A percentile compares a stretch with the other conserved stretches of the same genome.
Conservation (phyloP, 169 alveolate genomes). For the Eimeria maxima region DNA sequence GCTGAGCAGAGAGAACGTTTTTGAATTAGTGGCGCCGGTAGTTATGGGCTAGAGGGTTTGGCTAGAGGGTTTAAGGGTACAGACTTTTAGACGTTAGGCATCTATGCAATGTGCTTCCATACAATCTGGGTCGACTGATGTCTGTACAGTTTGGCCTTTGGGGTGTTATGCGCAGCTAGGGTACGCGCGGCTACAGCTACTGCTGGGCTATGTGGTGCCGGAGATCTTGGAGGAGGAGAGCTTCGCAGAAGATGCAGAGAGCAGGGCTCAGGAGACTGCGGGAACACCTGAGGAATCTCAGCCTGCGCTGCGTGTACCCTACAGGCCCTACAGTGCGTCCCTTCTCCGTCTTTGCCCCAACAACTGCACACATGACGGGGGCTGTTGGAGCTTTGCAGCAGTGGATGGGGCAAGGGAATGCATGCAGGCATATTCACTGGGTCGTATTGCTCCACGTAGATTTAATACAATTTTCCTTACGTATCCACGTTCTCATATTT, state of each 20-base stretch:
- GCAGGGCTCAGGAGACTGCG: neutral
- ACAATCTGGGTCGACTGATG: neutral
- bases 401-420: neutral
- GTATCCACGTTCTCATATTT: too few species aligned
- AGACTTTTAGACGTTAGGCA: neutral
- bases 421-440: neutral
- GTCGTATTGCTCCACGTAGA: neutral
- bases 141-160: neutral
- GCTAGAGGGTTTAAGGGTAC: neutral
- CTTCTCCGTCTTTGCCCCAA: neutral
- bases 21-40: neutral
- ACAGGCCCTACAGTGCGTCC: slow-evolving; percentile 42
- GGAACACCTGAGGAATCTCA: neutral
- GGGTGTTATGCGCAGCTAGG: slow-evolving; percentile 61
- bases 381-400: neutral
- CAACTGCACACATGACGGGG: neutral
- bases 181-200: slow-evolving; percentile 82
- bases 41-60: neutral
- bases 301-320: slow-evolving; percentile 29
- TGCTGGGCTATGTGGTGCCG: slow-evolving; percentile 79
- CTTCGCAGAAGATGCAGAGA: neutral
- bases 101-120: neutral
- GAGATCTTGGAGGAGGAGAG: slow-evolving; percentile 56
- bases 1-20: neutral
- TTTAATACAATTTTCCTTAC: too few species aligned